Evolutionary conservation across 148 eudicot species (phyloP).

Genomic region (Rhododendron simsii): DNA sequence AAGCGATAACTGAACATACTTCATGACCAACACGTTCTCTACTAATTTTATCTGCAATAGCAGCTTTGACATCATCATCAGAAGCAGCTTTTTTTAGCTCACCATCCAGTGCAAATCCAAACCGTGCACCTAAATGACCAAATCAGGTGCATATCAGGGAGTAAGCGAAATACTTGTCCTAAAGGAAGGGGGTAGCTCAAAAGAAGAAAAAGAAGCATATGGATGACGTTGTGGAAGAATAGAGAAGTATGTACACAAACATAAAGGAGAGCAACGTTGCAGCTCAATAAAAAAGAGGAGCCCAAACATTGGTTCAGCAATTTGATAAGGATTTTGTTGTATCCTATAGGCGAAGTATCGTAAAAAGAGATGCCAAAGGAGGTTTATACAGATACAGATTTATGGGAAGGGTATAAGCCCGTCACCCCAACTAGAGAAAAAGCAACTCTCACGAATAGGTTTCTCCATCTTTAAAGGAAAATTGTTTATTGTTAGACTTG

Average conservation of each 20-base stretch:
- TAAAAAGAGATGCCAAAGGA: neutral
- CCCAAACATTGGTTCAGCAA: neutral
- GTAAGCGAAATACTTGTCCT: neutral
- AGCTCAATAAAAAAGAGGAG: neutral
- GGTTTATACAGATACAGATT: neutral
- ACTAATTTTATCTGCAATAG: slow-evolving; percentile 85
- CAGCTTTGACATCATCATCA: slow-evolving; percentile 72
- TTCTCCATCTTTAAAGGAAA: neutral
- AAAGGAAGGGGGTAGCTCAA: neutral
- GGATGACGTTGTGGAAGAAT: neutral
- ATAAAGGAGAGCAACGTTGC: neutral
- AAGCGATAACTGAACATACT: slow-evolving; percentile 36
- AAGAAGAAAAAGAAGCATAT: neutral
- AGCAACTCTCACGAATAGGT: neutral
- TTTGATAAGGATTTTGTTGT: neutral
- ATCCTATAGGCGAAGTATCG: neutral
- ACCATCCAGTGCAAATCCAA: slow-evolving; percentile 65
- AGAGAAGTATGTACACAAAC: neutral
- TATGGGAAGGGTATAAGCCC: neutral
- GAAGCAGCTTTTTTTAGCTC: slow-evolving; percentile 80
- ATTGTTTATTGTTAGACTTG: too few relatives aligned
- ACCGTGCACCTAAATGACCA: slow-evolving; percentile 63
- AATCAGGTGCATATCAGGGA: slow-evolving; percentile 1
- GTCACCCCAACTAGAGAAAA: neutral
- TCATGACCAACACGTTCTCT: slow-evolving; percentile 97